Evolutionary conservation across 345 rosid genomes (phyloP).

Genomic region (Eutrema heterophyllum): DNA sequence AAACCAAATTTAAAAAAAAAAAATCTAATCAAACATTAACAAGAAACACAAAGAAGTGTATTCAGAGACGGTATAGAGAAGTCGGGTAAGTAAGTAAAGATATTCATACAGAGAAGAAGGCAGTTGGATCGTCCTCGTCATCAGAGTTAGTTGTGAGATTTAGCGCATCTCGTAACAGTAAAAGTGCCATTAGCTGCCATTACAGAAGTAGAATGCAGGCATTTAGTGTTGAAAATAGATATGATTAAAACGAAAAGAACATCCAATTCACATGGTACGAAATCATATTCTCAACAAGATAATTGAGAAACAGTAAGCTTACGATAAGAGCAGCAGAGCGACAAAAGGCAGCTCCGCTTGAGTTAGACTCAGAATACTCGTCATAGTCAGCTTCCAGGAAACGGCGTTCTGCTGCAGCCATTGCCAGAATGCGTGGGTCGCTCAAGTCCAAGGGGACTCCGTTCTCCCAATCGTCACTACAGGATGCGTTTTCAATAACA

Average conservation of each 20-base stretch:
- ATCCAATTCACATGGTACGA: background rate
- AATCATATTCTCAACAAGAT: background rate
- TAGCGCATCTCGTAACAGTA: constrained; percentile 86
- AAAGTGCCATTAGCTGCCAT: constrained; percentile 85
- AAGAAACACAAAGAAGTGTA: constrained; percentile 3
- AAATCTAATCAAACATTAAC: background rate
- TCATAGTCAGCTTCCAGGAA: constrained; percentile 86
- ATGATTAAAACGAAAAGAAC: background rate
- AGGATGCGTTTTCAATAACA: background rate
- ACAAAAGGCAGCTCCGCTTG: constrained; percentile 93
- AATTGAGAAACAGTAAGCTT: constrained; percentile 21
- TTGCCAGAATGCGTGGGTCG: constrained; percentile 82
- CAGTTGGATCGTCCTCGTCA: constrained; percentile 80
- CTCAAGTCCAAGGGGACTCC: constrained; percentile 76
- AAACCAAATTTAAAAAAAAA: background rate
- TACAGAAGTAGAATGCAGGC: background rate
- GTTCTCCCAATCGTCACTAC: constrained; percentile 75
- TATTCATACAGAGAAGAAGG: constrained; percentile 77
- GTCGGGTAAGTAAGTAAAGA: background rate
- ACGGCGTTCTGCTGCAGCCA: constrained; percentile 91
- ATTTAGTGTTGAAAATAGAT: background rate
- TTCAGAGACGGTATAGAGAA: background rate
- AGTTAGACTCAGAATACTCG: constrained; percentile 84
- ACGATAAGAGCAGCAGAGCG: constrained; percentile 96
- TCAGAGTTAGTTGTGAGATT: constrained; percentile 63